Conservation (phyloP, 208 protist genomes). For the Wallacemonas sp. region DNA sequence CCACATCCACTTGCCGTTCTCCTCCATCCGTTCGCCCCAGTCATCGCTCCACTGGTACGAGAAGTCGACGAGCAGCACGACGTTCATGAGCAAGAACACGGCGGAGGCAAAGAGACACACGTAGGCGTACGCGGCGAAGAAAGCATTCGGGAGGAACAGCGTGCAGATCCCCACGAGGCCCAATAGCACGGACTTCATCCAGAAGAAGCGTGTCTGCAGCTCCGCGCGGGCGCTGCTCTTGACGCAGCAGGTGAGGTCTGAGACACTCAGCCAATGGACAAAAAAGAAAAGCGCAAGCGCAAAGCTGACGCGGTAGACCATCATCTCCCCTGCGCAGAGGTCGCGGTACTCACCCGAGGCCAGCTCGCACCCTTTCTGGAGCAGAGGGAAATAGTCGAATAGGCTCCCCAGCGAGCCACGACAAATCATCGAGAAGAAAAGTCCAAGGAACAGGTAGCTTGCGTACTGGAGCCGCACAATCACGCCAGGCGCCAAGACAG, state of each 20-base stretch:
- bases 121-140: constrained; percentile 84
- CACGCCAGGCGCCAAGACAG: constrained; percentile 44
- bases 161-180: constrained; percentile 59
- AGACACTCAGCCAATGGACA: constrained; percentile 80
- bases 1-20: constrained; percentile 82
- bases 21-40: constrained; percentile 84
- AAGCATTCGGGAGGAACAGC: constrained; percentile 84
- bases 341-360: constrained; percentile 7
- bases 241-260: constrained; percentile 87
- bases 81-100: constrained; percentile 85
- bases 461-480: constrained; percentile 80
- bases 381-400: constrained; percentile 50
- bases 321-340: constrained; percentile 66
- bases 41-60: constrained; percentile 92
- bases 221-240: constrained; percentile 58
- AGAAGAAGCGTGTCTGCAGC: constrained; percentile 83
- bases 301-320: constrained; percentile 88
- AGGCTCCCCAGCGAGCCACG: constrained; percentile 39
- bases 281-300: constrained; percentile 78
- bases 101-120: constrained; percentile 77
- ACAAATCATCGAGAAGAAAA: constrained; percentile 65
- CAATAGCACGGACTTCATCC: constrained; percentile 70
- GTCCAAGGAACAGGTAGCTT: constrained; percentile 72
- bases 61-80: constrained; percentile 95
- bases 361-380: constrained; percentile 61